Evolutionary conservation across 768 basidiomycete genomes (phyloP).

Genomic region (Kwoniella sp.): DNA sequence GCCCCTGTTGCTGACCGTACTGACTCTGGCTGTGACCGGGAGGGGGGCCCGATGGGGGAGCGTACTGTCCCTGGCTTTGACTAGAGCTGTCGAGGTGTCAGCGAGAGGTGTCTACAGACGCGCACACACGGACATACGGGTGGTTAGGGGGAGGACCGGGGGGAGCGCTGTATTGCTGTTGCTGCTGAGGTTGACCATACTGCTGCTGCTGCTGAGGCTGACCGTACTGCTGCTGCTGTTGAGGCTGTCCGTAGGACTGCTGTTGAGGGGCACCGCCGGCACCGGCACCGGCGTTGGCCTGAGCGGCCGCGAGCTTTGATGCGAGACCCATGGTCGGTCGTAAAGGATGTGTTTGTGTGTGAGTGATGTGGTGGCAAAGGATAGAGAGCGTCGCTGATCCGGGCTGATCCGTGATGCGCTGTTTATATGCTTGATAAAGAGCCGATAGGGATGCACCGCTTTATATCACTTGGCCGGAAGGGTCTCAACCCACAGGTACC

Average conservation of each 20-base stretch:
- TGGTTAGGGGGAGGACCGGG: conserved; percentile 15
- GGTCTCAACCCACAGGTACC: no score
- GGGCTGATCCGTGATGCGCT: no score
- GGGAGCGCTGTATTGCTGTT: conserved; percentile 15
- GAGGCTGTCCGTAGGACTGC: conserved; percentile 16
- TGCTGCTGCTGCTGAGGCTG: conserved; percentile 8
- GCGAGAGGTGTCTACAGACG: conserved; percentile 1
- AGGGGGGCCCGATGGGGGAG: conserved; percentile 26
- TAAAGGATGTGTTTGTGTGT: background rate
- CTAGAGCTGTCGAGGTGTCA: background rate
- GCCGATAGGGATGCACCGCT: no score
- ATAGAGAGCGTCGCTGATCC: no score
- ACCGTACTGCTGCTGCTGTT: conserved; percentile 14
- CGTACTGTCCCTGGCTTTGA: conserved; percentile 23
- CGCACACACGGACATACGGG: background rate
- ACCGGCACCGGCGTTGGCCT: conserved; percentile 8
- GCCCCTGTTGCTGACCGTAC: conserved; percentile 28
- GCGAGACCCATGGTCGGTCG: conserved; percentile 42
- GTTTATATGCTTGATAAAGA: no score
- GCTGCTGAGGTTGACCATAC: conserved; percentile 21
- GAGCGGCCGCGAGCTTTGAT: conserved; percentile 40
- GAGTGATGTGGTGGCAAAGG: conserved; percentile 2
- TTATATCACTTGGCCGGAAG: no score
- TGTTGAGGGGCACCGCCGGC: conserved; percentile 21
- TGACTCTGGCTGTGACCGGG: conserved; percentile 28